Evolutionary conservation across 2,329 filamentous ascomycete species (phyloP).

Genomic region (Coniochaeta hoffmannii): DNA sequence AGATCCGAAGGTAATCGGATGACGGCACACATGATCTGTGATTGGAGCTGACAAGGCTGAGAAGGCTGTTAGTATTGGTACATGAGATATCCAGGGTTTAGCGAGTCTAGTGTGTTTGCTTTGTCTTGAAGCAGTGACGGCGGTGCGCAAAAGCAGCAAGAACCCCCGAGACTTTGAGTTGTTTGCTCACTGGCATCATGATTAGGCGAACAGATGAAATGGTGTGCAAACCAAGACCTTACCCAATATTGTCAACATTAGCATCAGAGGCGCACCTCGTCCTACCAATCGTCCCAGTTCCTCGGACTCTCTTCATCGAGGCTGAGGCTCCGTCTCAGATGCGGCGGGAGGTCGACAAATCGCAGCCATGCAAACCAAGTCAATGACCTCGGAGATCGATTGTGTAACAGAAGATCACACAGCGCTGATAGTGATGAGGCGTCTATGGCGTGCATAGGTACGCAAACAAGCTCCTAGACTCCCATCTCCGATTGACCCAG

Average conservation of each 20-base stretch:
- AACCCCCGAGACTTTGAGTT: not conserved
- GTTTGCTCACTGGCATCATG: not conserved
- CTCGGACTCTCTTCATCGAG: not conserved
- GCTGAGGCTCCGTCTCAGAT: not conserved
- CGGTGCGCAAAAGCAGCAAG: not conserved
- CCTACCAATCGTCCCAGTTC: not conserved
- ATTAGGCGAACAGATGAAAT: no score
- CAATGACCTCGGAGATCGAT: not conserved
- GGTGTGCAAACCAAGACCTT: not conserved
- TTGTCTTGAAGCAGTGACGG: not conserved
- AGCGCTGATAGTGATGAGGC: not conserved
- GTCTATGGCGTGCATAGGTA: not conserved
- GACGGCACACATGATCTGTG: not conserved
- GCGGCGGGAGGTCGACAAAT: not conserved
- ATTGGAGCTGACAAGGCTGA: not conserved
- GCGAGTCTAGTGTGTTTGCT: not conserved
- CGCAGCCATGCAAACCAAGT: not conserved
- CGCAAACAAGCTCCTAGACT: not conserved
- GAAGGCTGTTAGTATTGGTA: not conserved
- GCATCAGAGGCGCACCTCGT: not conserved
- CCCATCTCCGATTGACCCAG: not conserved
- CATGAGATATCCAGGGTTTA: not conserved
- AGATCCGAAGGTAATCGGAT: not conserved
- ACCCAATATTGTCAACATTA: not conserved
- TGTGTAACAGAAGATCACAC: slow-evolving; percentile 1